Conservation (phyloP, 2,329 filamentous ascomycete species). For the Penicillium occitanis region DNA sequence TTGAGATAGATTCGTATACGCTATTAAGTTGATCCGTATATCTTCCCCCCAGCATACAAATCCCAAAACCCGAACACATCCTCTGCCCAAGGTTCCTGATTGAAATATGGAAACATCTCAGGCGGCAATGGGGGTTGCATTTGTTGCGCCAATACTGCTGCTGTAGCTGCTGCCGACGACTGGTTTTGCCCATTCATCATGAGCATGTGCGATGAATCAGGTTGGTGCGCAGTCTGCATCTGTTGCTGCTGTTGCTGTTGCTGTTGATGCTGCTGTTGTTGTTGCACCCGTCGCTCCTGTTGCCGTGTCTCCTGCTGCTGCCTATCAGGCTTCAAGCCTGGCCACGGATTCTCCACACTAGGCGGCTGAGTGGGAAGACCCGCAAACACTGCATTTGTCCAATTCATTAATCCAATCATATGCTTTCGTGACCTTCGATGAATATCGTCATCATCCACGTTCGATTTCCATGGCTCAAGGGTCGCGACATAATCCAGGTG, state of each 20-base stretch:
- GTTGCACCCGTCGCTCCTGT: neutral
- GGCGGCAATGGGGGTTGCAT: neutral
- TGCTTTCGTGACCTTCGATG: slow-evolving; percentile 13
- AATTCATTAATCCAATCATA: slow-evolving; percentile 4
- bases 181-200: slow-evolving; percentile 8
- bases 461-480: slow-evolving; percentile 9
- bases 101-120: slow-evolving; percentile 18
- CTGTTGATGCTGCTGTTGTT: neutral
- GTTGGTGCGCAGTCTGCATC: neutral
- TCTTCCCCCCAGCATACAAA: slow-evolving; percentile 2
- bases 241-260: neutral
- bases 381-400: slow-evolving; percentile 9
- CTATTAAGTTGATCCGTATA: neutral
- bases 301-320: neutral
- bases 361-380: neutral
- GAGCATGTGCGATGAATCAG: neutral
- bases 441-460: slow-evolving; percentile 1
- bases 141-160: slow-evolving; percentile 7
- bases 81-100: slow-evolving; percentile 17
- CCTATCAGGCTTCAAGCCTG: neutral
- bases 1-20: neutral
- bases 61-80: slow-evolving; percentile 20
- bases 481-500: neutral
- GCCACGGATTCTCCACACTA: neutral
- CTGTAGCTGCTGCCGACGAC: neutral